Conservation (phyloP, 2,329 filamentous ascomycete genomes). For the Neoarthrinium moseri region DNA sequence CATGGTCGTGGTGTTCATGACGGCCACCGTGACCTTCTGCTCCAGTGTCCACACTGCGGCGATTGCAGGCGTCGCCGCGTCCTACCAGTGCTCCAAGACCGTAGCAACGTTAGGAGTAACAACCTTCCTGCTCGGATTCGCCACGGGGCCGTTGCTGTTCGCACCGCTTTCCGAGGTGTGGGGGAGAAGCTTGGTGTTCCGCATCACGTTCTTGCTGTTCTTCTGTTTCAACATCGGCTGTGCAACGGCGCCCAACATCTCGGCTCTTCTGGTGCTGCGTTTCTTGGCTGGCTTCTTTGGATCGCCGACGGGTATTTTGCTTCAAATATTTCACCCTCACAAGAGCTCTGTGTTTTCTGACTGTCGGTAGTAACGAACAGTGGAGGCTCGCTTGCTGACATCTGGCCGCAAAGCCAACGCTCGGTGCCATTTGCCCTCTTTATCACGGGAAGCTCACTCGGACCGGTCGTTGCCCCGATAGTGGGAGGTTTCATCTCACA, state of each 20-base stretch:
- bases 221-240: conserved; percentile 36
- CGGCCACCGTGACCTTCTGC: neutral
- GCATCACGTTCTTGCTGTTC: neutral
- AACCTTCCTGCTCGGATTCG: neutral
- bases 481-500: conserved; percentile 14
- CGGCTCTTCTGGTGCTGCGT: conserved; percentile 26
- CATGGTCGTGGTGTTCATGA: too few species aligned
- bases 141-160: neutral
- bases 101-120: neutral
- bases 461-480: conserved; percentile 5
- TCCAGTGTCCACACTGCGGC: neutral
- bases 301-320: too few species aligned
- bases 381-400: conserved; percentile 40
- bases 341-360: too few species aligned
- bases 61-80: neutral
- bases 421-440: conserved; percentile 36
- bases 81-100: neutral
- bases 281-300: conserved; percentile 45
- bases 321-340: too few species aligned
- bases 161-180: conserved; percentile 3
- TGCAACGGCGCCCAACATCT: conserved; percentile 43
- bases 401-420: conserved; percentile 32
- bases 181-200: neutral
- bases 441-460: conserved; percentile 13
- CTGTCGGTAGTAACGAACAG: conserved; percentile 42